These are phyloP conservation scores for Coprinellus micaceus DNA, from an alignment of 768 basidiomycete genomes.

Conservation along the genomic window DNA sequence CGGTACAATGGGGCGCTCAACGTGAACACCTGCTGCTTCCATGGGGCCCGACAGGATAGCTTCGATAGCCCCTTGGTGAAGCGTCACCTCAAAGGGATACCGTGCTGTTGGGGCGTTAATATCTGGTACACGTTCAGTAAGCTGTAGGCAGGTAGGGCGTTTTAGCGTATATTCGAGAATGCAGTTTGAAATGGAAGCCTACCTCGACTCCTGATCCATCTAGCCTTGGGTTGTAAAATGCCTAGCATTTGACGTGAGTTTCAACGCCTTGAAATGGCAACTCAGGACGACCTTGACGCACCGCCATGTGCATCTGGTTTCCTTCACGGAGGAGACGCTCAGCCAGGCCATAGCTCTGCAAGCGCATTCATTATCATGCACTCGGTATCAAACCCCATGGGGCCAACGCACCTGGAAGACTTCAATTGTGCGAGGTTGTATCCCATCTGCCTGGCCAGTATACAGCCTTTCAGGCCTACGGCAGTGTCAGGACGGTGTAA, in stretches of 20 bases:
- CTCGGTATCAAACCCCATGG: not conserved
- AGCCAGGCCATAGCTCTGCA: conserved; percentile 73
- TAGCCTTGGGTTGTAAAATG: conserved; percentile 68
- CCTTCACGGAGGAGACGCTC: conserved; percentile 61
- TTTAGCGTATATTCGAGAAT: not conserved
- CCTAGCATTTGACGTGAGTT: conserved; percentile 40
- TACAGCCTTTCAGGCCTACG: conserved; percentile 44
- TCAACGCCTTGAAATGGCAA: not conserved
- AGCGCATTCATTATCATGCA: no score
- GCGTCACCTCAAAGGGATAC: conserved; percentile 68
- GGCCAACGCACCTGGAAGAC: conserved; percentile 45
- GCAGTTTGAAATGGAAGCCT: conserved; percentile 18
- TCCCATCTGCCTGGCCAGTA: conserved; percentile 59
- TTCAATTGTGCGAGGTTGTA: conserved; percentile 53
- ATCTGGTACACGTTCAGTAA: conserved; percentile 60
- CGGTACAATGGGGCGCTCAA: conserved; percentile 50
- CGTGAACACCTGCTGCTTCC: conserved; percentile 40
- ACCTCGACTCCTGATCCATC: conserved; percentile 57
- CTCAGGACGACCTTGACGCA: no score
- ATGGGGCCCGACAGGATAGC: conserved; percentile 56
- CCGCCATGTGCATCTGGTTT: conserved; percentile 67
- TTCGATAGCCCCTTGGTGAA: conserved; percentile 66
- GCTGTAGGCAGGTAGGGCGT: conserved; percentile 31
- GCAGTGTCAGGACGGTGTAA: not conserved
- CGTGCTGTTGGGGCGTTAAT: conserved; percentile 60